Evolutionary conservation across 2,329 filamentous ascomycete genomes (phyloP).

Genomic region (Capronia epimyces): DNA sequence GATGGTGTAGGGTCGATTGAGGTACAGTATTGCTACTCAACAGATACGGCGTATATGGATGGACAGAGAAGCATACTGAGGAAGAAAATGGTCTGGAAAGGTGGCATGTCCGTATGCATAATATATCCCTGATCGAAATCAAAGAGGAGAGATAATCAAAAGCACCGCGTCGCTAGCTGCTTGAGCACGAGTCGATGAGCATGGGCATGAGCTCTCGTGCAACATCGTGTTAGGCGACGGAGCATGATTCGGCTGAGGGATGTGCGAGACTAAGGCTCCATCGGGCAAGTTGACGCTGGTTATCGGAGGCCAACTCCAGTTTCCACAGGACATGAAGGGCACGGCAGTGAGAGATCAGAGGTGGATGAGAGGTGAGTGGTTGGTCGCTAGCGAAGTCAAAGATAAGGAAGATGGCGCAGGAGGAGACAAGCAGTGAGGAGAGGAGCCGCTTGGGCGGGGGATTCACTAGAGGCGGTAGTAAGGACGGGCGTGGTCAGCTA

Average conservation of each 20-base stretch:
- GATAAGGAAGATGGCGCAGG: conserved; percentile 17
- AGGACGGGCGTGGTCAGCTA: no score
- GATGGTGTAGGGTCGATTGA: background rate
- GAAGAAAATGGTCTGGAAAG: background rate
- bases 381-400: conserved; percentile 15
- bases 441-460: no score
- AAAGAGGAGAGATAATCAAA: conserved; percentile 7
- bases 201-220: background rate
- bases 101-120: conserved; percentile 8
- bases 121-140: background rate
- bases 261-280: conserved; percentile 5
- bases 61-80: background rate
- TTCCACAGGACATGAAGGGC: conserved; percentile 5
- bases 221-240: background rate
- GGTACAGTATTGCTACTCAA: background rate
- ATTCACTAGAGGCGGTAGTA: background rate
- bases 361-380: conserved; percentile 15
- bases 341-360: background rate
- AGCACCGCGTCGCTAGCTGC: conserved; percentile 13
- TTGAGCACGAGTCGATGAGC: background rate
- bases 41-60: background rate
- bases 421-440: background rate
- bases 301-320: conserved; percentile 7
- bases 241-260: background rate
- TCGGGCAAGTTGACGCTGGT: conserved; percentile 21